phyloP scores from a whole-genome alignment of 2,329 filamentous ascomycete genomes.

The Emmonsia crescens region DNA sequence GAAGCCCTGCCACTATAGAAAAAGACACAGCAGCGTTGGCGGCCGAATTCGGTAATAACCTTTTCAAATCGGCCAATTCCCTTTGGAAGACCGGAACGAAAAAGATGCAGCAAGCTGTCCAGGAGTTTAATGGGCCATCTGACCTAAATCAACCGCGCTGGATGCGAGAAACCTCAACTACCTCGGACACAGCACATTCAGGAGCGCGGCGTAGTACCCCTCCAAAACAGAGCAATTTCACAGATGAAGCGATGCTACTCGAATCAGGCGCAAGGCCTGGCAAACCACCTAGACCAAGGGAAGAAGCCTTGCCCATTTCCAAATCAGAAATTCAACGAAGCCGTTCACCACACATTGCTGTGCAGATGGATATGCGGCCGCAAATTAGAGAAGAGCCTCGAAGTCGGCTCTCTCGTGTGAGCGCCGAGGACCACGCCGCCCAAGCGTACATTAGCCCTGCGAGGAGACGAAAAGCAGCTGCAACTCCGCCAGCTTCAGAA shows the following conservation, averaged over 20 bases:
- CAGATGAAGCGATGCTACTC: conserved; percentile 59
- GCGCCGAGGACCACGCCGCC: conserved; percentile 66
- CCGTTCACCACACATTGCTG: neutral
- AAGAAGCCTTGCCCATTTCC: conserved; percentile 3
- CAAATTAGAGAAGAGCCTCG: conserved; percentile 35
- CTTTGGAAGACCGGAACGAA: conserved; percentile 93
- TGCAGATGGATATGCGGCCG: neutral
- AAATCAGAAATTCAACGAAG: neutral
- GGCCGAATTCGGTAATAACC: conserved; percentile 65
- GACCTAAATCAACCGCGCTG: conserved; percentile 82
- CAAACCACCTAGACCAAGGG: conserved; percentile 13
- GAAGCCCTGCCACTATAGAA: conserved; percentile 42
- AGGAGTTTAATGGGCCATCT: conserved; percentile 64
- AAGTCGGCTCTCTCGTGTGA: conserved; percentile 58
- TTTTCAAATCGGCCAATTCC: conserved; percentile 90
- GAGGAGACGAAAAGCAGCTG: conserved; percentile 58
- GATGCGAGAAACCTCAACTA: conserved; percentile 63
- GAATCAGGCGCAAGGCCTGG: conserved; percentile 35
- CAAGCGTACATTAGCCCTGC: conserved; percentile 83
- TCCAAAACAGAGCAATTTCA: conserved; percentile 6
- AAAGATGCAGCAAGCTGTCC: conserved; percentile 81
- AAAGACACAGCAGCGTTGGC: conserved; percentile 72
- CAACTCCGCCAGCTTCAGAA: conserved; percentile 35
- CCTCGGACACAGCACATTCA: conserved; percentile 11
- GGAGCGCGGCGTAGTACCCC: neutral